These are phyloP conservation scores for Acacia concinna DNA, from an alignment of 331 rosid genomes.

Conservation along the genomic window DNA sequence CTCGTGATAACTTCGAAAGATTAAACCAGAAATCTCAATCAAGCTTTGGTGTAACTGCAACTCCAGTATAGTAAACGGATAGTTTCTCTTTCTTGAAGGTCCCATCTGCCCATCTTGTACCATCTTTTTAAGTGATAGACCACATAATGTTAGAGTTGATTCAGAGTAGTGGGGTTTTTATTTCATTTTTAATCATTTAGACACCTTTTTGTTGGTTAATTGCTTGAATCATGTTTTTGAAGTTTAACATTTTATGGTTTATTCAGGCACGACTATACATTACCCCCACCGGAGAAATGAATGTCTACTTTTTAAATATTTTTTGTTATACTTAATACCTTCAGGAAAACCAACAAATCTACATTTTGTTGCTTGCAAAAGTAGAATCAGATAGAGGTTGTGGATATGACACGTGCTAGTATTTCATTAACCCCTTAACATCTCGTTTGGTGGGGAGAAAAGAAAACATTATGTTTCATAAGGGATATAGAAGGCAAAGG, in stretches of 20 bases:
- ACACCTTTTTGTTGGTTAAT: background rate
- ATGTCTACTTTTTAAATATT: background rate
- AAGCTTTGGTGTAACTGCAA: slow-evolving; percentile 11
- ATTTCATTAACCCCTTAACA: background rate
- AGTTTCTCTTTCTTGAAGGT: slow-evolving; percentile 29
- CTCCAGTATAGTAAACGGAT: slow-evolving; percentile 12
- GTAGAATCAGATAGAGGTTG: background rate
- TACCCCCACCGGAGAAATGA: background rate
- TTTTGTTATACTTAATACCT: background rate
- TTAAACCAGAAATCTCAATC: slow-evolving; percentile 35
- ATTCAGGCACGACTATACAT: background rate
- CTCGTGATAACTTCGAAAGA: slow-evolving; percentile 94
- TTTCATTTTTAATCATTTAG: background rate
- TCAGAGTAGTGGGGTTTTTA: slow-evolving; percentile 29
- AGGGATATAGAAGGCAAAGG: background rate
- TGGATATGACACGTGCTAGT: background rate
- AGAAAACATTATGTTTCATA: background rate
- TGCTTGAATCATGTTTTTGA: background rate
- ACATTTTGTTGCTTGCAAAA: background rate
- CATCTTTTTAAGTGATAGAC: slow-evolving; percentile 33
- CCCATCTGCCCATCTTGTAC: slow-evolving; percentile 25
- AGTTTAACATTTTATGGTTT: background rate
- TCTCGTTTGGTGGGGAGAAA: background rate
- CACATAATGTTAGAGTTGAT: slow-evolving; percentile 25
- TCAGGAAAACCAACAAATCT: background rate